These are phyloP conservation scores for Rhytidhysteron rufulum DNA, from an alignment of 2,329 filamentous ascomycete species.

Conservation along the genomic window DNA sequence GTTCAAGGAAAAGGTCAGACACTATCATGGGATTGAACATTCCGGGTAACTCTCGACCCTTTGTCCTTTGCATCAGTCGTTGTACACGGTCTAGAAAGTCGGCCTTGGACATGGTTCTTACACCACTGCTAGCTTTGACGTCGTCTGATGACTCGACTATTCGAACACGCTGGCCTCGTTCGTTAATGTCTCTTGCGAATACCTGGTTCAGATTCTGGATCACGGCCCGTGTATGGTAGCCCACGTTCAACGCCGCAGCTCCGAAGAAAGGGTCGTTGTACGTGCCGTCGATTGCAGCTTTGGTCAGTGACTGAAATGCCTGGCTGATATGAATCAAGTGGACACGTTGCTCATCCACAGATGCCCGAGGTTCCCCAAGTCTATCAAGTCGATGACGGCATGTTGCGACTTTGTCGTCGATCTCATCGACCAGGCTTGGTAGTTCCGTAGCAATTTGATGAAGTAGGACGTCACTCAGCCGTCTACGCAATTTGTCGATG, in stretches of 20 bases:
- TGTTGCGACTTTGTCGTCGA: conserved; percentile 1
- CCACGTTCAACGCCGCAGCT: background rate
- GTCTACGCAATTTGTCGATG: conserved; percentile 36
- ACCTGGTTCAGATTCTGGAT: conserved; percentile 45
- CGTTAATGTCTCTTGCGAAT: conserved; percentile 36
- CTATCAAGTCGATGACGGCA: conserved; percentile 1
- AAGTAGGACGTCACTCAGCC: conserved; percentile 40
- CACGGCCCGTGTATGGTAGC: conserved; percentile 42
- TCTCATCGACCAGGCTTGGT: background rate
- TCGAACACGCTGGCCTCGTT: background rate
- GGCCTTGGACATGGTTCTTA: background rate
- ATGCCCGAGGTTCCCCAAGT: conserved; percentile 1
- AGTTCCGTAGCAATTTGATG: conserved; percentile 10
- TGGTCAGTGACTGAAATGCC: conserved; percentile 1
- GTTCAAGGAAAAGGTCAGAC: background rate
- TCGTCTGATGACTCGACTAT: background rate
- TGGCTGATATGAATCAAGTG: conserved; percentile 1
- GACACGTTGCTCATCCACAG: background rate
- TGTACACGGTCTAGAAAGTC: background rate
- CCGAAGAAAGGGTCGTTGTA: background rate
- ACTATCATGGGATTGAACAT: conserved; percentile 3
- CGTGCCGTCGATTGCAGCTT: background rate
- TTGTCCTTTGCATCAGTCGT: conserved; percentile 16
- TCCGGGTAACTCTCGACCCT: conserved; percentile 18
- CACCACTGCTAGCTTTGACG: background rate